Evolutionary conservation across 164 flowering plant species (phyloP).

Genomic region (Umbellularia californica): DNA sequence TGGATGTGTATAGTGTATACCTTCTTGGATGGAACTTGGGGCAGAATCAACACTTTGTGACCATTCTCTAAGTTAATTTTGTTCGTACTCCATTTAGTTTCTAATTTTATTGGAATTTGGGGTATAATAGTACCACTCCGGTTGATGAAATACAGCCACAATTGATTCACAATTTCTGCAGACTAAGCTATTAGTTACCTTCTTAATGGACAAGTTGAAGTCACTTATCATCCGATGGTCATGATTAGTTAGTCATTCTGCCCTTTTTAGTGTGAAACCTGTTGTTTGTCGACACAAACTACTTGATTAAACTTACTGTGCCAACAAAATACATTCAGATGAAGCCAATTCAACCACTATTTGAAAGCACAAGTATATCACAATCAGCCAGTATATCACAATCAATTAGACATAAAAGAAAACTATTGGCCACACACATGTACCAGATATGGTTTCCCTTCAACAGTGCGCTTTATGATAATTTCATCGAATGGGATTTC

Average conservation of each 20-base stretch:
- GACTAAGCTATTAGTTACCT: not conserved
- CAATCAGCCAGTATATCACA: not conserved
- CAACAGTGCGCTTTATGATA: constrained; percentile 55
- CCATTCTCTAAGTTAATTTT: too few relatives aligned
- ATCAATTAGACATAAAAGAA: not conserved
- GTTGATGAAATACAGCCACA: too few relatives aligned
- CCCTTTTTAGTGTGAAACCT: too few relatives aligned
- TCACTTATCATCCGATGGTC: not conserved
- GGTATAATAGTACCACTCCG: too few relatives aligned
- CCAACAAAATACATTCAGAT: not conserved
- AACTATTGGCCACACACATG: not conserved
- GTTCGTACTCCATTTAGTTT: too few relatives aligned
- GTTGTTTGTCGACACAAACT: too few relatives aligned
- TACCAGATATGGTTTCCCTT: constrained; percentile 85
- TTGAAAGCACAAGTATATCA: not conserved
- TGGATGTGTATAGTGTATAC: too few relatives aligned
- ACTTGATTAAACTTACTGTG: not conserved
- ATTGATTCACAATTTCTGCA: not conserved
- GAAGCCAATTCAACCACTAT: not conserved
- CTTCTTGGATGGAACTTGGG: too few relatives aligned
- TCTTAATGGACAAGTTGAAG: not conserved
- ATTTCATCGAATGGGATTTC: constrained; percentile 55
- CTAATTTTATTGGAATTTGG: too few relatives aligned
- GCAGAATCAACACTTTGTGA: too few relatives aligned
- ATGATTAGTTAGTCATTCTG: not conserved